Base-by-base conservation (phyloP, 1,284 basidiomycete species). In the Pascua guehoae region DNA sequence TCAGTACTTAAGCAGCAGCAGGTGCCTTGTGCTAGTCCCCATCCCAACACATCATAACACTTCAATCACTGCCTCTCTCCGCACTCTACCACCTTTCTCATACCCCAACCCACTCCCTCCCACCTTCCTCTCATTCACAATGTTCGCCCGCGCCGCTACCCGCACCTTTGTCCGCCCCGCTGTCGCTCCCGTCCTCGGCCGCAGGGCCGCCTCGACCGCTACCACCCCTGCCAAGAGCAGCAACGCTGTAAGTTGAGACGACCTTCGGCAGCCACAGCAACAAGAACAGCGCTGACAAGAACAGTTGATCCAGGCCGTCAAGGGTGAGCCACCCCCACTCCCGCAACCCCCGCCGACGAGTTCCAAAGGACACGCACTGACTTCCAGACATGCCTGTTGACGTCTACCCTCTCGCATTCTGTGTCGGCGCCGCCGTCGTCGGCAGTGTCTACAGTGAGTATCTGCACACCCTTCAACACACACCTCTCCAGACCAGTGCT, bases 341-440 rank as follows among this genome's bases (percentile, higher is more conserved):
- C n/a, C n/a, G n/a, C n/a, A n/a, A n/a, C n/a, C n/a, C n/a, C 24
- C 24, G 24, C 4, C 7, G 24, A 32, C 24, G 24, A 32, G 24
- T 7, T 32, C 24, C 24, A 32, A 32, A 32, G 24, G 24, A 32
- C 24, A 3, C 24, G 44, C 41, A 38, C 15, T 53, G 45, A 32
- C 12, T 53, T 40, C 14, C 41, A 8, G 40, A 44, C 40, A 53
- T 53, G 44, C 52, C 52, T 15, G 46, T 47, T 15, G 52, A 53
- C 41, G 52, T 53, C 15, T 53, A 53, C 52, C 52, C 52, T 1
- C 52, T 53, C 18, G 52, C 46, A 2, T 37, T 17, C 40, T 41
- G 47, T 32, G 52, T 53, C n/a, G 37, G 40, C 8, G n/a, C 39
- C 12, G 52, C 45, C 39, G 46, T 38, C 40, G 16, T 14, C 24